These are phyloP conservation scores for Spraguea lophii DNA, from an alignment of 371 early-diverging fungal species.

Conservation along the genomic window DNA sequence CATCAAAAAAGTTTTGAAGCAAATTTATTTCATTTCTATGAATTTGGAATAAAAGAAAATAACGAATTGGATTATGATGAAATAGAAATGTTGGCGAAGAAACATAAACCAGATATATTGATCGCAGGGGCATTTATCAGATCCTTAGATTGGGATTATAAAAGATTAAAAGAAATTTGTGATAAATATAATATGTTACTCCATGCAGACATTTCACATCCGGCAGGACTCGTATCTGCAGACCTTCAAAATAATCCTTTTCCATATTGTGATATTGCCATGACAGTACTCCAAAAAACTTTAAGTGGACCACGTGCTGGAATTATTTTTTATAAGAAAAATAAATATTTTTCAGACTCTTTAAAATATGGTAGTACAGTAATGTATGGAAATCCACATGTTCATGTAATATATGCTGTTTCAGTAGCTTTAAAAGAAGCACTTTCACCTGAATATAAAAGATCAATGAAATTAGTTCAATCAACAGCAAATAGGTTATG, in stretches of 20 bases:
- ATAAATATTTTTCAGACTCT: conserved; percentile 50
- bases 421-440: conserved; percentile 86
- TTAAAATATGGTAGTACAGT: conserved; percentile 51
- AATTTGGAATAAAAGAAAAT: conserved; percentile 76
- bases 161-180: conserved; percentile 51
- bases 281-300: conserved; percentile 94
- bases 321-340: conserved; percentile 79
- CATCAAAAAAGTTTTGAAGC: too few species aligned
- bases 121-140: conserved; percentile 92
- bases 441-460: conserved; percentile 58
- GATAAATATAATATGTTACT: conserved; percentile 64
- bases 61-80: conserved; percentile 80
- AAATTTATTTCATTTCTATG: conserved; percentile 78
- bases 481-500: conserved; percentile 69
- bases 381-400: conserved; percentile 74
- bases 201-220: conserved; percentile 91
- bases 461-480: conserved; percentile 67
- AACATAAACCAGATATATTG: conserved; percentile 82
- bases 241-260: conserved; percentile 52
- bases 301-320: conserved; percentile 92
- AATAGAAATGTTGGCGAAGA: conserved; percentile 57
- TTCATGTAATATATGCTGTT: conserved; percentile 88
- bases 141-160: conserved; percentile 76
- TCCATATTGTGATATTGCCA: conserved; percentile 81
- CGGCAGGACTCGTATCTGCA: conserved; percentile 50